Evolutionary conservation across 108 stramenopile genomes (phyloP).

Genomic region (Skeletonema menzelii): DNA sequence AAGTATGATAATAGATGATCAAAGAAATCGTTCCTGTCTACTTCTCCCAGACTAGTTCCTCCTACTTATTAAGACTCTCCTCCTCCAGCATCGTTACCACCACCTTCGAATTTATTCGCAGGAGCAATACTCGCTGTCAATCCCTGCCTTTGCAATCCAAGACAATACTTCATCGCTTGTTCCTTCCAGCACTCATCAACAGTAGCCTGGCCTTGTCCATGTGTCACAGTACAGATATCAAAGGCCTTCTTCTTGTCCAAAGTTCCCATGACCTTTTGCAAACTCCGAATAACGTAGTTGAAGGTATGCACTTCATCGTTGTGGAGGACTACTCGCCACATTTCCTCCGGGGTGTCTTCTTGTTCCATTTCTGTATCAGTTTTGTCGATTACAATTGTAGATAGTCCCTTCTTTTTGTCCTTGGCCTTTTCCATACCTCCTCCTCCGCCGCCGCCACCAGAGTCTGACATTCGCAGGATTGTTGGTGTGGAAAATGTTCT

Average conservation of each 20-base stretch:
- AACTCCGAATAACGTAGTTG: slow-evolving; percentile 91
- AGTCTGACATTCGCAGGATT: slow-evolving; percentile 46
- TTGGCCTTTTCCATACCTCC: slow-evolving; percentile 48
- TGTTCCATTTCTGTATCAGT: slow-evolving; percentile 81
- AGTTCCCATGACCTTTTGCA: slow-evolving; percentile 88
- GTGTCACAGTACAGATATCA: slow-evolving; percentile 90
- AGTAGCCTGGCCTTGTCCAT: slow-evolving; percentile 91
- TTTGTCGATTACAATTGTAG: slow-evolving; percentile 72
- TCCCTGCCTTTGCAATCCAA: slow-evolving; percentile 88
- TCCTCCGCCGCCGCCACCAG: slow-evolving; percentile 47
- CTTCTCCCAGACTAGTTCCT: too few species aligned
- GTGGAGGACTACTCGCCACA: slow-evolving; percentile 93
- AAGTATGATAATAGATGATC: neutral
- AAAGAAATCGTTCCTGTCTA: too few species aligned
- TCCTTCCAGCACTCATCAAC: slow-evolving; percentile 91
- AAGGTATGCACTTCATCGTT: slow-evolving; percentile 97
- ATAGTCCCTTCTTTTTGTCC: slow-evolving; percentile 68
- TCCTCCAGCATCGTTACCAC: slow-evolving; percentile 62
- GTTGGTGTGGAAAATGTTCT: slow-evolving; percentile 14
- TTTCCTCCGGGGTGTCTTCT: slow-evolving; percentile 66
- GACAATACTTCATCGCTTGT: slow-evolving; percentile 88
- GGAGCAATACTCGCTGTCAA: slow-evolving; percentile 94
- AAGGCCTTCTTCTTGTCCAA: slow-evolving; percentile 87
- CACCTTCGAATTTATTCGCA: slow-evolving; percentile 83
- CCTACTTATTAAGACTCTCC: slow-evolving; percentile 1